phyloP scores from a whole-genome alignment of 148 eudicot species.

The Vaccinium myrtillus region DNA sequence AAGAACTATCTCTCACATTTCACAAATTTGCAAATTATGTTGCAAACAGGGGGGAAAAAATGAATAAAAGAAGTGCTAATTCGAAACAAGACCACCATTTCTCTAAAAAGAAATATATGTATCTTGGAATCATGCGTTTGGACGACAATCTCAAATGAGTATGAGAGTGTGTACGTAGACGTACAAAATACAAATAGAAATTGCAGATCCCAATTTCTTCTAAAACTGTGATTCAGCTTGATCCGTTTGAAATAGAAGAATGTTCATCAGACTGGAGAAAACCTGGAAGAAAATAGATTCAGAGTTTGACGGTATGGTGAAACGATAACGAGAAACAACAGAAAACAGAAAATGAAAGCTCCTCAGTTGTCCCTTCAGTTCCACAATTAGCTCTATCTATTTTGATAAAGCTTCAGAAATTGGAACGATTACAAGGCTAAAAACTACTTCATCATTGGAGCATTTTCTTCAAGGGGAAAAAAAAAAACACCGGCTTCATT shows the following conservation, averaged over 20 bases:
- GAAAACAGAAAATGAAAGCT: background rate
- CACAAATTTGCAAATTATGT: too few species aligned
- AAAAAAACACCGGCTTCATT: background rate
- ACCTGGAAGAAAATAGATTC: background rate
- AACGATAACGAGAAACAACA: background rate
- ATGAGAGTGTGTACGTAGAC: too few species aligned
- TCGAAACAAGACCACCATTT: background rate
- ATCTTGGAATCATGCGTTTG: background rate
- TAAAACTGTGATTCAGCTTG: background rate
- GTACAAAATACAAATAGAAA: too few species aligned
- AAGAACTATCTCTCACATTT: too few species aligned
- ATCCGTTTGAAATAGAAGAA: background rate
- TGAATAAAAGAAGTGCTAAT: background rate
- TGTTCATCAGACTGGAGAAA: background rate
- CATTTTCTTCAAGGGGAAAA: background rate
- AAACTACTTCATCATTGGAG: background rate
- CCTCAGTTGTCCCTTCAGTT: conserved; percentile 17
- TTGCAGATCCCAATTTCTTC: background rate
- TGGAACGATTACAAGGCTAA: conserved; percentile 10
- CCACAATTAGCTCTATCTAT: conserved; percentile 1
- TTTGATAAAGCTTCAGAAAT: conserved; percentile 12
- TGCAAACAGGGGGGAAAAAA: background rate
- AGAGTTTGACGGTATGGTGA: background rate
- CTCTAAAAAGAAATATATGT: background rate
- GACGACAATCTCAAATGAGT: too few species aligned